phyloP scores from a whole-genome alignment of 129 eudicot species.

The Centrapalus pauciflorus region DNA sequence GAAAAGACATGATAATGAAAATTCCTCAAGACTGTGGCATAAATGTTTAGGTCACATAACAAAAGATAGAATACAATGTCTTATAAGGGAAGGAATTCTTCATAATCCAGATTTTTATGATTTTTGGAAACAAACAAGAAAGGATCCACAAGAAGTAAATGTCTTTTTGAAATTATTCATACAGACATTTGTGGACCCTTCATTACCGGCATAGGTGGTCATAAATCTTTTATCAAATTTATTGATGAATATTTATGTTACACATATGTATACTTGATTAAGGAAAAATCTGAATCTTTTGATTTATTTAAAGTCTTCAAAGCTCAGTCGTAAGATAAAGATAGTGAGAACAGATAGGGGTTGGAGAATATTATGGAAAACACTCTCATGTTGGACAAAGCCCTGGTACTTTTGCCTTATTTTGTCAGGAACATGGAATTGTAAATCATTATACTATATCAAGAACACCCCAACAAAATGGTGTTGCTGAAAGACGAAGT shows the following conservation, averaged over 20 bases:
- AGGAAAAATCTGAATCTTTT: no score
- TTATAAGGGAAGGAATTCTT: no score
- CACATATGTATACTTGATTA: no score
- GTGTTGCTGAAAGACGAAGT: slow-evolving; percentile 1
- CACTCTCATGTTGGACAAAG: not conserved
- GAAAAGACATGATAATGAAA: no score
- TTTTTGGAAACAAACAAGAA: no score
- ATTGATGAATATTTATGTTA: not conserved
- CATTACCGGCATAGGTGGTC: not conserved
- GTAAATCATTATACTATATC: not conserved
- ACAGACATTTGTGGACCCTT: not conserved
- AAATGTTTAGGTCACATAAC: no score
- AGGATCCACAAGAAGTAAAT: no score
- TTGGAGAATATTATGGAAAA: not conserved
- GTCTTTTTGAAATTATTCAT: not conserved
- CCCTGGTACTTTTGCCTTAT: not conserved
- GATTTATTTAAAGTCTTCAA: no score
- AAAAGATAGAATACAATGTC: no score
- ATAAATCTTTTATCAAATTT: not conserved
- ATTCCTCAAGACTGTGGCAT: no score
- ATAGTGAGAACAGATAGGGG: not conserved
- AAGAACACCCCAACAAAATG: not conserved
- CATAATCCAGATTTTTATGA: no score
- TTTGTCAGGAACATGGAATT: not conserved
- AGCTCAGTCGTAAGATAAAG: not conserved